Evolutionary conservation across 805 yeast species (phyloP).

Genomic region (Schizosaccharomyces octosporus): DNA sequence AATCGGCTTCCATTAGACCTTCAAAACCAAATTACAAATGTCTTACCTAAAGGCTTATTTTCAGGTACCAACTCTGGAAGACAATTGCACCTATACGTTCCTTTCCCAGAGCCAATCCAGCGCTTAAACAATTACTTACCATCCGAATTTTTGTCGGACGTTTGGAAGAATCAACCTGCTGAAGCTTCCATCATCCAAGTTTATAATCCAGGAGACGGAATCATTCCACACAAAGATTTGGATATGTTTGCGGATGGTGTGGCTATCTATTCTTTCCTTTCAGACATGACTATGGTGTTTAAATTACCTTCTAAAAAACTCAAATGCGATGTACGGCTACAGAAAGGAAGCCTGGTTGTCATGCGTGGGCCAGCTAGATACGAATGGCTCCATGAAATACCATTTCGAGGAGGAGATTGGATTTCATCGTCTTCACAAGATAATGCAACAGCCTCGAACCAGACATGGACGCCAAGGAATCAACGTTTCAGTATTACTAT

Average conservation of each 20-base stretch:
- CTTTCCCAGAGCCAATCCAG: background rate
- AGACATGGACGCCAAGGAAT: background rate
- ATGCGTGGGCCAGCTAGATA: slow-evolving; percentile 1
- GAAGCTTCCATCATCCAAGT: slow-evolving; percentile 2
- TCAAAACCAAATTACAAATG: background rate
- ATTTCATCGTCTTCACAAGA: background rate
- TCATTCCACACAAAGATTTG: background rate
- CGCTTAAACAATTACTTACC: slow-evolving; percentile 7
- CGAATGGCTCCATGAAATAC: background rate
- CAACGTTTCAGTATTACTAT: background rate
- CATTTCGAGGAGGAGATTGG: background rate
- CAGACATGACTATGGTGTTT: background rate
- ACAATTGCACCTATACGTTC: background rate
- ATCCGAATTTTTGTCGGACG: slow-evolving; percentile 7
- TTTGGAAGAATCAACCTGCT: background rate
- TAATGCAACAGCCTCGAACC: background rate
- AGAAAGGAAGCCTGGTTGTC: background rate
- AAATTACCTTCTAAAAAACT: background rate
- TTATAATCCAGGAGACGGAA: background rate
- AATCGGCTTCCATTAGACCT: background rate
- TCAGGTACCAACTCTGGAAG: background rate
- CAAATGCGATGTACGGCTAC: background rate
- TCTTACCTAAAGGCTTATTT: background rate
- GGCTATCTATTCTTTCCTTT: background rate
- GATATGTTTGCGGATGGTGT: background rate